Conservation (phyloP, 2,329 filamentous ascomycete species). For the Pseudocercospora musae region DNA sequence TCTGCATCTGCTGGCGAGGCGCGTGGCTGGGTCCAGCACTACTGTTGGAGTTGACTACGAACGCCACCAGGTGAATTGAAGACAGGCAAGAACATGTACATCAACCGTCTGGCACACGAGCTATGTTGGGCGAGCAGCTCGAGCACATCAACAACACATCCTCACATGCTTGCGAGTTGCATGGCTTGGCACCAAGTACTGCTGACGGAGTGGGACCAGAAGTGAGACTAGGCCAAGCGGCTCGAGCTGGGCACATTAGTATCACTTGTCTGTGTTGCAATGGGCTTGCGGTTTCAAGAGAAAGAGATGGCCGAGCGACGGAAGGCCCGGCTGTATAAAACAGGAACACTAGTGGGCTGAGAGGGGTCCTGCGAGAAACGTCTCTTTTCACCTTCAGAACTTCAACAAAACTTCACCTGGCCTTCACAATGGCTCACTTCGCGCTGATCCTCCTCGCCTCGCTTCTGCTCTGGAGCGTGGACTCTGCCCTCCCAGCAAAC, state of each 20-base stretch:
- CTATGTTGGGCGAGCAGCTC: neutral
- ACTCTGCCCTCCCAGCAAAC: slow-evolving; percentile 3
- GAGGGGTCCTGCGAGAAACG: neutral
- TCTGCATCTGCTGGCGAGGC: neutral
- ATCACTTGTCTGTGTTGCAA: neutral
- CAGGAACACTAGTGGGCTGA: neutral
- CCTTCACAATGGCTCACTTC: neutral
- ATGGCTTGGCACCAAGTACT: neutral
- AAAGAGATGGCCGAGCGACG: neutral
- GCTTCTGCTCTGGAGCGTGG: neutral
- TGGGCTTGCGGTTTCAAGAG: neutral
- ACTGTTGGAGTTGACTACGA: neutral
- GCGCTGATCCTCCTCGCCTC: neutral
- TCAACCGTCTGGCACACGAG: neutral
- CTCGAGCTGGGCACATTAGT: neutral
- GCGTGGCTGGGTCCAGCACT: neutral
- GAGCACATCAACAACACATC: neutral
- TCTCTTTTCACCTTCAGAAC: neutral
- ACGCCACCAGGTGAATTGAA: neutral
- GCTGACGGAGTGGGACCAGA: neutral
- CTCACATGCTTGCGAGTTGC: neutral
- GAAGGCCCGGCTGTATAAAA: neutral
- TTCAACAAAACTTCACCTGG: neutral
- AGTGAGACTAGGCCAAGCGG: neutral
- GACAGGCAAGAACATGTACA: neutral